A percentile compares a stretch with the other conserved stretches of the same genome.
phyloP scores from a whole-genome alignment of 2,329 filamentous ascomycete genomes.

The Diaporthe helianthi region DNA sequence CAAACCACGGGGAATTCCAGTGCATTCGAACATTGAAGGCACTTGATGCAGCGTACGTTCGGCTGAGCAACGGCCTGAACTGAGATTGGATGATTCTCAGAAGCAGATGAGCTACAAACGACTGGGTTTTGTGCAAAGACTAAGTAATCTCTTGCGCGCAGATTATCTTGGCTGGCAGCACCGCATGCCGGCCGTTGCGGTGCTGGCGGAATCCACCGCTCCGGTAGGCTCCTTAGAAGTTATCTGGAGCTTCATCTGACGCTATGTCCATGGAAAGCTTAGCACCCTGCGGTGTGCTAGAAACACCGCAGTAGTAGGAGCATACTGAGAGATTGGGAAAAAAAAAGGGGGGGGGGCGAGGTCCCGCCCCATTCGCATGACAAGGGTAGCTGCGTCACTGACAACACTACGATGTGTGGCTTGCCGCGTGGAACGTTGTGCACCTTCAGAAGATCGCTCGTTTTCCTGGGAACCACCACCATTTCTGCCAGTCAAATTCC shows the following conservation, averaged over 20 bases:
- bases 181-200: constrained; percentile 15
- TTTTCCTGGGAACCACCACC: constrained; percentile 20
- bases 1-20: neutral
- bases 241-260: constrained; percentile 4
- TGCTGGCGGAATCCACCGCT: constrained; percentile 19
- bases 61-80: neutral
- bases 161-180: constrained; percentile 18
- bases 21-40: constrained; percentile 8
- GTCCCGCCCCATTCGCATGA: constrained; percentile 15
- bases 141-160: neutral
- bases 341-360: neutral
- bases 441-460: constrained; percentile 17
- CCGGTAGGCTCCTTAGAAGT: constrained; percentile 19
- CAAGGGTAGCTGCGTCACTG: constrained; percentile 24
- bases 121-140: neutral
- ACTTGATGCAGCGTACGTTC: neutral
- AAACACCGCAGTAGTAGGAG: constrained; percentile 13
- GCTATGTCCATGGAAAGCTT: neutral
- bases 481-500: neutral
- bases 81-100: neutral
- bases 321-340: constrained; percentile 21
- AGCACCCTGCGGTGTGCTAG: constrained; percentile 22
- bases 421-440: constrained; percentile 14
- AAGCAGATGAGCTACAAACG: neutral
- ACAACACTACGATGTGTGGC: constrained; percentile 28